phyloP scores from a whole-genome alignment of 169 alveolate species.

The Plasmodium cynomolgi region DNA sequence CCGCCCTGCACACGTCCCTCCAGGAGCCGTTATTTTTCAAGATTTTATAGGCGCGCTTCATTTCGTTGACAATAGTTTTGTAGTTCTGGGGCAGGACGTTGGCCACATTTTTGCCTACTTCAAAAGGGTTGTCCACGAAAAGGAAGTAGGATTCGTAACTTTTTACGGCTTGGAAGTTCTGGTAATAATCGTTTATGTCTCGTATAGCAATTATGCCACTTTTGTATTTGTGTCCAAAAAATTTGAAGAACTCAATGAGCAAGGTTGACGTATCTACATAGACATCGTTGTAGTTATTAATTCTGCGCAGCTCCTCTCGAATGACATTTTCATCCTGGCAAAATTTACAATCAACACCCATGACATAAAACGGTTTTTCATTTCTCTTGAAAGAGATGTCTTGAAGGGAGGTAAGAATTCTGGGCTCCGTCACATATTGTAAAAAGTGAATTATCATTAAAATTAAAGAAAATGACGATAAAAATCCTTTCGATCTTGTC shows the following conservation, averaged over 20 bases:
- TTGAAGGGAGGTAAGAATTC: conserved; percentile 85
- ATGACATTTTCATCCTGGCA: conserved; percentile 78
- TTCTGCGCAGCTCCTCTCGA: conserved; percentile 74
- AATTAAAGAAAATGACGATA: conserved; percentile 86
- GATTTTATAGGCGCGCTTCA: conserved; percentile 71
- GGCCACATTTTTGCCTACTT: conserved; percentile 86
- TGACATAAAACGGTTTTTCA: conserved; percentile 81
- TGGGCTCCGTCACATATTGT: conserved; percentile 82
- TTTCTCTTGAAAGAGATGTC: conserved; percentile 83
- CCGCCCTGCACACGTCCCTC: conserved; percentile 59
- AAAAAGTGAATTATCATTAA: conserved; percentile 86
- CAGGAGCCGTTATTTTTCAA: conserved; percentile 72
- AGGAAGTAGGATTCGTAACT: conserved; percentile 49
- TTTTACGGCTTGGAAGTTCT: conserved; percentile 43
- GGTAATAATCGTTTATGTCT: conserved; percentile 77
- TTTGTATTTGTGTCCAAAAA: conserved; percentile 75
- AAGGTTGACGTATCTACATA: conserved; percentile 40
- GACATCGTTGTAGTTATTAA: conserved; percentile 58
- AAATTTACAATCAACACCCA: conserved; percentile 84
- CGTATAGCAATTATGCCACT: conserved; percentile 76
- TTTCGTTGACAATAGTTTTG: conserved; percentile 67
- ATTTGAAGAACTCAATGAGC: conserved; percentile 65
- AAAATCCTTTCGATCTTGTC: conserved; percentile 86
- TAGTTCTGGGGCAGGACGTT: conserved; percentile 76
- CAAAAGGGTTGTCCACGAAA: conserved; percentile 88